Base-by-base conservation (phyloP, 2,329 filamentous ascomycete species). In the Graphilbum fragrans region DNA sequence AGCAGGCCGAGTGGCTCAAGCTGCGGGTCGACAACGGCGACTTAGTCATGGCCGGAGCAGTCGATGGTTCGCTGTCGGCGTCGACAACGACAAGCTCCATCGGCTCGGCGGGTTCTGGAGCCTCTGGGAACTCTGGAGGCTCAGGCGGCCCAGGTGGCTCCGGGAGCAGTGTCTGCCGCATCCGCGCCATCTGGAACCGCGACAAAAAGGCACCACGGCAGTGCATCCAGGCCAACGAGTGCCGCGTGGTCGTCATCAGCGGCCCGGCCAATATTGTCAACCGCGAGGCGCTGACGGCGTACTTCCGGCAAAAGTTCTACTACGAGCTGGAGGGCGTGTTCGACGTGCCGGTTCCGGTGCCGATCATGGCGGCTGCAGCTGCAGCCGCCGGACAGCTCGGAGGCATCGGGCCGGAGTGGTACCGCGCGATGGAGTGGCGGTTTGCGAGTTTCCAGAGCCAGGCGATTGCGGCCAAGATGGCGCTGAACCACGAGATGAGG, bases 401-500 rank as follows among this genome's bases (percentile, higher is more conserved):
- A 10, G n/a, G 12, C 29, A 16, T 12, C 23, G 23, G 23, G 7
- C 12, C 12, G 23, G 23, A 16, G 6, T 16, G 6, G 29, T 16
- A 31, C 6, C 29, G 29, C 6, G 42, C 37, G 3, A 46, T 48
- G 46, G 46, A 48, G 34, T 48, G 46, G 46, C 46, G 46, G 20
- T 48, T 48, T 25, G 44, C 46, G 1, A 48, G 46, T 21, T 48
- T 48, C 41, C 46, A 48, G 45, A 48, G 46, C 31, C 46, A 48
- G 41, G 46, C 46, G 16, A 48, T 48, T 39, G 46, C 46, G 14
- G 46, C 46, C 42, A 48, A 48, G 37, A 48, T 48, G 46, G 46
- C 46, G 31, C 42, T 48, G 22, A 48, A 48, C 41, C 46, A 48
- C 40, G 44, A 48, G 33, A 37, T 34, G 29, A 41, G 35, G 33